Evolutionary conservation across 1,139 yeast species (phyloP), one percentile per base, ranked within the genome.

Genomic region (Yamadazyma triangularis): DNA sequence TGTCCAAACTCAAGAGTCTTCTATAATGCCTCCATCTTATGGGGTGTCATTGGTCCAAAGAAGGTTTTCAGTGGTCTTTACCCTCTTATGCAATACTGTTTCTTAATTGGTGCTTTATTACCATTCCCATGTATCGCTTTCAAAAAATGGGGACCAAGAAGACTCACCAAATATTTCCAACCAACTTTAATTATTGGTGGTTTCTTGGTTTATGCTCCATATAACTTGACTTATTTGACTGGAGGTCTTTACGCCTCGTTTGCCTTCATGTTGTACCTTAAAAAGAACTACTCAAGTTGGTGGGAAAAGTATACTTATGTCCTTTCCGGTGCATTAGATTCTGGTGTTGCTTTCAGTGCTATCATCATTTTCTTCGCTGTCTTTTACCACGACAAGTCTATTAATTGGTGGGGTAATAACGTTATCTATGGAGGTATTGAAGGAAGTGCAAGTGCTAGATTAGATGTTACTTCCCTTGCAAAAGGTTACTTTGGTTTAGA

Each of bases 11-110:
- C 67, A 15, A 57, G 51, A 26, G 65, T 73, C 1, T 72, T 55
- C 49, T 76, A 62, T 53, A 56, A 70, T 26, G 63, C 77, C 15
- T 66, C 77, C 9, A 69, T 75, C 15, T 56, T 73, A 13, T 75
- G 77, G 73, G 80, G 81, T 40, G 76, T 67, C 25, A 68, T 77
- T 42, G 82, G 82, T 2, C 82, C 82, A 21, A 60, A 64, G 44
- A 60, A 70, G 28, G 71, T 76, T 11, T 74, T 77, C 43, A 49
- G 52, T 32, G 64, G 61, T 2, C 42, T 69, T 13, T 71, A 72
- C 40, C 77, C 77, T 23, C 44, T 56, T 19, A 47, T 71, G 49
- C 58, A 60, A 43, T 70, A 56, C 54, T 64, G 72, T 37, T 76
- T 76, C 65, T 54, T 74, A 32, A 62, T 74, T 32, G 81, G 81